Conservation (phyloP, 1,139 yeast species). For the Saccharomyces pastorianus region DNA sequence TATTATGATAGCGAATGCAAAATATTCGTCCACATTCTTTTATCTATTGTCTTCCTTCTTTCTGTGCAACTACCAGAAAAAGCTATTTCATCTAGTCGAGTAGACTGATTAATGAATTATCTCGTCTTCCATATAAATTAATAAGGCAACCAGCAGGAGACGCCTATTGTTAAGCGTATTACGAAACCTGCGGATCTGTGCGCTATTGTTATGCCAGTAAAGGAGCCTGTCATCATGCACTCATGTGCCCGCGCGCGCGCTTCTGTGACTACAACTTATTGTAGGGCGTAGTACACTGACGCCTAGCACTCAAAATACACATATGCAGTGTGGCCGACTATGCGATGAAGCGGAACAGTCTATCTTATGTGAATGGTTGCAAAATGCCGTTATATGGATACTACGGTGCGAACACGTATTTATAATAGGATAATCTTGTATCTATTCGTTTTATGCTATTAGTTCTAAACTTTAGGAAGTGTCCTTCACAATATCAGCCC, state of each 20-base stretch:
- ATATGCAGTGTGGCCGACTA: not conserved
- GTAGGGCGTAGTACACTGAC: not conserved
- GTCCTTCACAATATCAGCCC: constrained; percentile 47
- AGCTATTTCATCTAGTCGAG: not conserved
- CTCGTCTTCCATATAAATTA: not conserved
- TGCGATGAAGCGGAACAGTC: not conserved
- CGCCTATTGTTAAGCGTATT: not conserved
- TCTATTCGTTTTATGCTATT: constrained; percentile 36
- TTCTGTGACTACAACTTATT: not conserved
- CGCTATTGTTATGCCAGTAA: not conserved
- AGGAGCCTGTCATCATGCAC: not conserved
- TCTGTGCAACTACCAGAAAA: not conserved
- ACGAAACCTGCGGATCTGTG: not conserved
- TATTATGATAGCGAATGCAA: not conserved
- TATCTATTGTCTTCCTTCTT: not conserved
- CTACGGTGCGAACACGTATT: constrained; percentile 24
- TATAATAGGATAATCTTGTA: constrained; percentile 24
- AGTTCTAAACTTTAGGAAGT: constrained; percentile 53
- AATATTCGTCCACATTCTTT: not conserved
- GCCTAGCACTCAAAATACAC: not conserved
- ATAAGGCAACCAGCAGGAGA: not conserved
- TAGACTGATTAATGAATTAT: not conserved
- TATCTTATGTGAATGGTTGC: not conserved
- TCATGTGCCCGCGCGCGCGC: not conserved
- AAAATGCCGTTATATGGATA: constrained; percentile 4